phyloP scores from a whole-genome alignment of 257 asterid species.

The Nicotiana obtusifolia region DNA sequence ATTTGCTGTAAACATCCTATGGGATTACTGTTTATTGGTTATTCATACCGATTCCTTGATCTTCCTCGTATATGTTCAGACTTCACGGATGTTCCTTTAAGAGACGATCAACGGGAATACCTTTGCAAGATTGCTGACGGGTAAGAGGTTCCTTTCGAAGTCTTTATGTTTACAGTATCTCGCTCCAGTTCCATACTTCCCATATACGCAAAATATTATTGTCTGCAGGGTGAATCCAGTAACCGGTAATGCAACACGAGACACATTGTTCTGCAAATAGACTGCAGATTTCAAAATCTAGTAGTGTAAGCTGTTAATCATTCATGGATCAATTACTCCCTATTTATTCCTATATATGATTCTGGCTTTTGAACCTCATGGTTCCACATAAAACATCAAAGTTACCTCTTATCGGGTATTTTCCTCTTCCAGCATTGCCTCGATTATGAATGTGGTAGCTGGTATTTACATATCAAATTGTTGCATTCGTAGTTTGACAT shows the following conservation, averaged over 20 bases:
- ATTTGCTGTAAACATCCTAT: not conserved
- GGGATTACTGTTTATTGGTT: not conserved
- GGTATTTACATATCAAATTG: no score
- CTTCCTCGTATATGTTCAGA: conserved; percentile 29
- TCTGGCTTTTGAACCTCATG: not conserved
- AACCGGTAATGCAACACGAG: conserved; percentile 89
- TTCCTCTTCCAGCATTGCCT: no score
- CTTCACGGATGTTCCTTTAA: conserved; percentile 90
- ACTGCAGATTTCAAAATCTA: not conserved
- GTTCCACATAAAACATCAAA: not conserved
- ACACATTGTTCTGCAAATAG: conserved; percentile 73
- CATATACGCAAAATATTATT: not conserved
- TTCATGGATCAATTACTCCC: not conserved
- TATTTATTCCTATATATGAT: not conserved
- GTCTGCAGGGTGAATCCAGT: conserved; percentile 60
- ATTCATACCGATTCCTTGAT: not conserved
- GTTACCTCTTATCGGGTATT: no score
- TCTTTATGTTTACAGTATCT: not conserved
- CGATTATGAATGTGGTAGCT: no score
- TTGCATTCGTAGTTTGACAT: no score
- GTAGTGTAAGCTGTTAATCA: not conserved
- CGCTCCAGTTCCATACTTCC: not conserved
- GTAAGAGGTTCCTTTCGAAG: conserved; percentile 23
- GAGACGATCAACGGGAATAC: conserved; percentile 87
- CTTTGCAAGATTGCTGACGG: conserved; percentile 89